phyloP scores from a whole-genome alignment of 1,139 yeast species.

The Pichiaceae sp. region DNA sequence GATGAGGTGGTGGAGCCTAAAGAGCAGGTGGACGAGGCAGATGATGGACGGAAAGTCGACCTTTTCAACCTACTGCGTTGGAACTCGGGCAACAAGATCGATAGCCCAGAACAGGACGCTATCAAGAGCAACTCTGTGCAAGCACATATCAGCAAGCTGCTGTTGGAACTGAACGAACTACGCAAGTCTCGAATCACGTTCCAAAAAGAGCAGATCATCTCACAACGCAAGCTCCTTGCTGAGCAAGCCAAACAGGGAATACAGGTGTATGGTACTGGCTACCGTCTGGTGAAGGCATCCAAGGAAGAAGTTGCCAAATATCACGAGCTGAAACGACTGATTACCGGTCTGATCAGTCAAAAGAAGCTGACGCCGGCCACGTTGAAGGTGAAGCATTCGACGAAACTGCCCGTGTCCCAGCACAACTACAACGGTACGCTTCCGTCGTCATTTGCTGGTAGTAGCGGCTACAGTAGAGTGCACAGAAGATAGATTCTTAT shows the following conservation, averaged over 20 bases:
- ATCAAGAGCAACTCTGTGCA: slow-evolving; percentile 38
- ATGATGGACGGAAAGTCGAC: slow-evolving; percentile 25
- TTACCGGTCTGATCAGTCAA: slow-evolving; percentile 33
- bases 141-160: slow-evolving; percentile 44
- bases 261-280: slow-evolving; percentile 7
- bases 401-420: slow-evolving; percentile 59
- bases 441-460: slow-evolving; percentile 43
- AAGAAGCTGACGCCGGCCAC: slow-evolving; percentile 20
- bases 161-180: slow-evolving; percentile 51
- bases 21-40: slow-evolving; percentile 8
- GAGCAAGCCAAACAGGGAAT: slow-evolving; percentile 17
- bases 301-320: slow-evolving; percentile 42
- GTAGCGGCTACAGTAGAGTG: slow-evolving; percentile 8
- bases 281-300: slow-evolving; percentile 25
- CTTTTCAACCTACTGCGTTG: slow-evolving; percentile 43
- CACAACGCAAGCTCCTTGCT: slow-evolving; percentile 24
- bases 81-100: slow-evolving; percentile 43
- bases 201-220: slow-evolving; percentile 26
- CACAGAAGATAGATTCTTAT: slow-evolving; percentile 5
- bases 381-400: slow-evolving; percentile 27
- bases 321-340: slow-evolving; percentile 38
- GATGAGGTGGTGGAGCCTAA: slow-evolving; percentile 8
- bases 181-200: slow-evolving; percentile 45
- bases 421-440: slow-evolving; percentile 72
- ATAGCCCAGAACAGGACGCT: slow-evolving; percentile 44